phyloP scores from a whole-genome alignment of 2,329 filamentous ascomycete genomes.

The Aureobasidium subglaciale region DNA sequence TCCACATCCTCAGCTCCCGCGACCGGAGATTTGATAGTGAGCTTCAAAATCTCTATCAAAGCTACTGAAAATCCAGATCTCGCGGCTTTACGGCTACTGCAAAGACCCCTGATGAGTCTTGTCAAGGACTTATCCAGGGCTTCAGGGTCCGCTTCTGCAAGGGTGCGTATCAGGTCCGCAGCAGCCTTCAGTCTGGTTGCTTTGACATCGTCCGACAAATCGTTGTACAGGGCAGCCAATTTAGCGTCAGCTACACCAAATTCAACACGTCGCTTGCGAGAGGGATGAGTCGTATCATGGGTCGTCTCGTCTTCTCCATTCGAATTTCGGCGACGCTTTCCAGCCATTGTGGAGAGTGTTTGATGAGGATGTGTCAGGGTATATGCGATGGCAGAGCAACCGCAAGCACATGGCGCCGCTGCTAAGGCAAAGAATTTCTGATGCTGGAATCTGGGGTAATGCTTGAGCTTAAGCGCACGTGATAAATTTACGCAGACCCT shows the following conservation, averaged over 20 bases:
- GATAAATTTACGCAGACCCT: background rate
- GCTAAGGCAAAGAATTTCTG: background rate
- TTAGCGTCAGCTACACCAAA: slow-evolving; percentile 35
- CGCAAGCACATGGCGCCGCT: slow-evolving; percentile 2
- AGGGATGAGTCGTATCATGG: slow-evolving; percentile 15
- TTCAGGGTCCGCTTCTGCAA: slow-evolving; percentile 33
- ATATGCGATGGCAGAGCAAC: slow-evolving; percentile 14
- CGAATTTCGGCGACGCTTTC: slow-evolving; percentile 18
- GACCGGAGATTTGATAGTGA: slow-evolving; percentile 44
- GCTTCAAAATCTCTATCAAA: slow-evolving; percentile 69
- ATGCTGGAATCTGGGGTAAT: background rate
- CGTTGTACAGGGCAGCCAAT: slow-evolving; percentile 40
- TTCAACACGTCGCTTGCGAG: slow-evolving; percentile 27
- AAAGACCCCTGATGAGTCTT: slow-evolving; percentile 73
- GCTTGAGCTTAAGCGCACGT: background rate
- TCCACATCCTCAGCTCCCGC: background rate
- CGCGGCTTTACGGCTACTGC: slow-evolving; percentile 82
- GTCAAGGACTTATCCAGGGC: slow-evolving; percentile 35
- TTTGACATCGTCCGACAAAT: slow-evolving; percentile 41
- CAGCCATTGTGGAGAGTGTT: slow-evolving; percentile 17
- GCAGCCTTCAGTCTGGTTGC: slow-evolving; percentile 39
- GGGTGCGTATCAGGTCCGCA: slow-evolving; percentile 36
- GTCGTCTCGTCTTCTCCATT: slow-evolving; percentile 9
- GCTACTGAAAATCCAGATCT: slow-evolving; percentile 85
- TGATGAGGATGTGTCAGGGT: slow-evolving; percentile 15